phyloP scores from a whole-genome alignment of 805 yeast genomes.

The Ogataea minuta region DNA sequence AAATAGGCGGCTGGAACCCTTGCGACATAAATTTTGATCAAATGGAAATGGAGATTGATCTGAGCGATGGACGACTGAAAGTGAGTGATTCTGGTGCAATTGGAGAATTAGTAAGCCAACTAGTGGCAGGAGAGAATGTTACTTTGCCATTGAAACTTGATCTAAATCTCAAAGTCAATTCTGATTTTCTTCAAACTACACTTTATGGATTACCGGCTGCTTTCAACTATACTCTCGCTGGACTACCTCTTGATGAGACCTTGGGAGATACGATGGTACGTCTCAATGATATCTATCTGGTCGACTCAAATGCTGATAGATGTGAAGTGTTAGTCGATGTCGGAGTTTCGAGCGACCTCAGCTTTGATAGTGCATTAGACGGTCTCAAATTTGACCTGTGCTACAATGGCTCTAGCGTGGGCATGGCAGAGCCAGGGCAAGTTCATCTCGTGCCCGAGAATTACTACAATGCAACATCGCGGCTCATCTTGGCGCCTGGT shows the following conservation, averaged over 20 bases:
- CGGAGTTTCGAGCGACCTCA: constrained; percentile 32
- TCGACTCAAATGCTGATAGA: constrained; percentile 28
- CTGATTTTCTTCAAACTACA: constrained; percentile 25
- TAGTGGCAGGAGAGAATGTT: constrained; percentile 5
- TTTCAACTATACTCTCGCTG: constrained; percentile 1
- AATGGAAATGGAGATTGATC: constrained; percentile 6
- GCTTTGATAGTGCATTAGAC: constrained; percentile 28
- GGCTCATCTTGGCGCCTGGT: constrained; percentile 19
- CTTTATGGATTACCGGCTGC: constrained; percentile 1
- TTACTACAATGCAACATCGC: constrained; percentile 23
- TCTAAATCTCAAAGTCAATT: constrained; percentile 23
- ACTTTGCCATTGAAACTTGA: constrained; percentile 5
- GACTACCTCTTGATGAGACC: constrained; percentile 2
- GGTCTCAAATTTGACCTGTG: constrained; percentile 18
- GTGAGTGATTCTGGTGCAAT: constrained; percentile 2
- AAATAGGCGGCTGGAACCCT: constrained; percentile 17
- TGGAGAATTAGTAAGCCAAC: neutral
- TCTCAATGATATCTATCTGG: constrained; percentile 20
- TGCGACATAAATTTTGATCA: constrained; percentile 21
- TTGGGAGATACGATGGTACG: constrained; percentile 5
- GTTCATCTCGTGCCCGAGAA: constrained; percentile 23
- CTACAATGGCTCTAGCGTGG: constrained; percentile 37
- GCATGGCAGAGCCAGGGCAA: constrained; percentile 28
- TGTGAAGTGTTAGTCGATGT: constrained; percentile 33
- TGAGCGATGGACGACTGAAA: constrained; percentile 9